Conservation (phyloP, 495 filamentous ascomycete species). For the Neurospora tetraspora region DNA sequence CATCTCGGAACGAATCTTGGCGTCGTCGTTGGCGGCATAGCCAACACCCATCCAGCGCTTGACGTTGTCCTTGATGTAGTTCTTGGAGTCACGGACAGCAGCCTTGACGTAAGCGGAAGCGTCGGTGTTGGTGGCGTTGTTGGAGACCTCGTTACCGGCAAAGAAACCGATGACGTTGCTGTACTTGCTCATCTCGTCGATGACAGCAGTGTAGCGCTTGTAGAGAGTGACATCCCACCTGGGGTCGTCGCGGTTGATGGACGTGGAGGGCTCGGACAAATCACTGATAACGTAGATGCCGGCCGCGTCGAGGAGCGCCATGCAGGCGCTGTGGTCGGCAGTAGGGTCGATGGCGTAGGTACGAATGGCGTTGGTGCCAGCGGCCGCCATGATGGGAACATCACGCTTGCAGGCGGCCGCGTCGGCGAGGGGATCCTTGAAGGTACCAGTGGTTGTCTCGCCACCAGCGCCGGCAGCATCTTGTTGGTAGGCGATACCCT, state of each 20-base stretch:
- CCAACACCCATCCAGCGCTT: slow-evolving; percentile 81
- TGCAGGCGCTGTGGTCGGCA: slow-evolving; percentile 70
- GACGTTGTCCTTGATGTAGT: slow-evolving; percentile 70
- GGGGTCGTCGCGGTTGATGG: slow-evolving; percentile 75
- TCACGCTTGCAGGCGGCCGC: slow-evolving; percentile 62
- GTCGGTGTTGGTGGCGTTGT: slow-evolving; percentile 67
- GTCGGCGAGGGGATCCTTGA: slow-evolving; percentile 64
- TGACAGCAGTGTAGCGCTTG: slow-evolving; percentile 68
- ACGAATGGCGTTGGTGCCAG: slow-evolving; percentile 83
- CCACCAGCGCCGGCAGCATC: slow-evolving; percentile 35
- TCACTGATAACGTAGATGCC: slow-evolving; percentile 95
- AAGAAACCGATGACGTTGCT: slow-evolving; percentile 92
- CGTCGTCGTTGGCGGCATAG: slow-evolving; percentile 89
- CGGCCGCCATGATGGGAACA: slow-evolving; percentile 63
- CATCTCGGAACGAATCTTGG: slow-evolving; percentile 63
- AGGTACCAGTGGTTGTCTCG: slow-evolving; percentile 30
- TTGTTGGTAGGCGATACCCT: slow-evolving; percentile 81
- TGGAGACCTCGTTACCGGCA: slow-evolving; percentile 93
- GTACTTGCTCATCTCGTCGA: slow-evolving; percentile 71
- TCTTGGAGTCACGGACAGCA: slow-evolving; percentile 88
- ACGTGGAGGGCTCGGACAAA: slow-evolving; percentile 64
- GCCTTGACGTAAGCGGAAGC: slow-evolving; percentile 93
- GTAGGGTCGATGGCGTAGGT: slow-evolving; percentile 85
- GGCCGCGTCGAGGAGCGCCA: slow-evolving; percentile 69
- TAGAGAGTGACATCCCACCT: slow-evolving; percentile 68